Percentiles rank a stretch among this genome's conserved stretches.
These are phyloP conservation scores for Ogataea philodendri DNA, from an alignment of 805 yeast species.

Conservation along the genomic window DNA sequence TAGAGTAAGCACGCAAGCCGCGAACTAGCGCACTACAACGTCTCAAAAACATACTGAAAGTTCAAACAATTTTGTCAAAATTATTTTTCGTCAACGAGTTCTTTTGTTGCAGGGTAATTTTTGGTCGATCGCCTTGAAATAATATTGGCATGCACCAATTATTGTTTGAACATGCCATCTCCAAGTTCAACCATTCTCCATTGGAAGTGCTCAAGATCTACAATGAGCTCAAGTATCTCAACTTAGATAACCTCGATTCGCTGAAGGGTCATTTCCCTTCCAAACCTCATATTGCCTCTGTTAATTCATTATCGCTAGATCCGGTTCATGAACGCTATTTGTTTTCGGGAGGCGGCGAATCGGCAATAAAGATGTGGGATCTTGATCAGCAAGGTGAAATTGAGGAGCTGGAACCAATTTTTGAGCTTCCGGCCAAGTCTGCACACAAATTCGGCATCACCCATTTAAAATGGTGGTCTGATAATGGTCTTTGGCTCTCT, in stretches of 20 bases:
- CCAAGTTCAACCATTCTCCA: conserved; percentile 12
- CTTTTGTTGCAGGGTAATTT: conserved; percentile 9
- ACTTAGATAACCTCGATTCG: conserved; percentile 22
- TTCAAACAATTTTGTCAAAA: conserved; percentile 2
- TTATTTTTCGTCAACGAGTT: conserved; percentile 9
- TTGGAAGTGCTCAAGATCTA: conserved; percentile 23
- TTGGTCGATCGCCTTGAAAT: conserved; percentile 8
- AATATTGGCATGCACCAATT: conserved; percentile 23
- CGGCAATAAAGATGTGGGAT: conserved; percentile 68
- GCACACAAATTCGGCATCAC: conserved; percentile 76
- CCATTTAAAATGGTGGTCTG: conserved; percentile 86
- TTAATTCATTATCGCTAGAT: conserved; percentile 63
- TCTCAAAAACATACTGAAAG: conserved; percentile 6
- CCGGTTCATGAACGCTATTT: conserved; percentile 42
- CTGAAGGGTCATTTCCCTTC: conserved; percentile 35
- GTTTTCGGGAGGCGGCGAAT: conserved; percentile 73
- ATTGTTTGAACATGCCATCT: conserved; percentile 22
- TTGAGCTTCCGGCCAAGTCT: conserved; percentile 30
- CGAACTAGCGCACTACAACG: conserved; percentile 2
- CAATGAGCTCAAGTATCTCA: conserved; percentile 28
- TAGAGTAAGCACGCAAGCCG: conserved; percentile 2
- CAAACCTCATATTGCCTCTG: conserved; percentile 48
- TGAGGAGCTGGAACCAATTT: conserved; percentile 19
- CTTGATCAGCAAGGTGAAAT: conserved; percentile 29
- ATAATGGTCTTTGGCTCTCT: conserved; percentile 80